Base-by-base conservation (phyloP, 2,329 filamentous ascomycete species). In the Didymella glomerata region DNA sequence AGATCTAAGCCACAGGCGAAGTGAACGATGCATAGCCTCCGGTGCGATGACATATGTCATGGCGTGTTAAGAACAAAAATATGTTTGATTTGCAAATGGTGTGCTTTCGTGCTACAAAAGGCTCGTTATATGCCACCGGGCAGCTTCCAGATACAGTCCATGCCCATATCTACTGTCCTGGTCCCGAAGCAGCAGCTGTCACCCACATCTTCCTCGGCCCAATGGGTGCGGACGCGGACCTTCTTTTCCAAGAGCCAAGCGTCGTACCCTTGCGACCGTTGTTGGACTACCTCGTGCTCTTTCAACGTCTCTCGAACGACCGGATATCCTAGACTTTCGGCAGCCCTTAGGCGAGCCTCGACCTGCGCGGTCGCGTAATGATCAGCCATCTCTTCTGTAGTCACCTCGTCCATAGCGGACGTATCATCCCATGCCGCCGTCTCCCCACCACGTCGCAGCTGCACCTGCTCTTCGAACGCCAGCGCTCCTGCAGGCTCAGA, bases 401-500 rank as follows among this genome's bases (percentile, higher is more conserved):
- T 14, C 16, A 20, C 22, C 20, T 27, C 14, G 22, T 27, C 16
- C 20, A 14, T 3, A 5, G 20, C 11, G 18, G 11, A 1, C 4
- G 8, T 3, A 6, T 44, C 44, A 38, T 14, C 56, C 56, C 56
- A 59, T 54, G 4, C 50, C 56, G 2, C 50, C 50, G 3, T 59
- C 50, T 22, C 50, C 46, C 44, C 50, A 59, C 50, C 50, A 54
- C 14, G 2, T 9, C 1, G 2, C 22, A 27, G 25, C 4, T 27
- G 4, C 25, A 8, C 25, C 8, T 9, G 27, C 27, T 28, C 27
- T 28, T 28, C 27, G 25, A 27, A 27, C 25, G 25, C 25, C 8
- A 8, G 25, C n/a, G n/a, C n/a, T n/a, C n/a, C n/a, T n/a, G n/a
- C n/a, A 27, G 25, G 25, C 25, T 75, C 67, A 90, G 75, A 97